Base-by-base conservation (phyloP, 225 moss, liverwort and hornwort genomes). In the Marchantia paleacea region DNA sequence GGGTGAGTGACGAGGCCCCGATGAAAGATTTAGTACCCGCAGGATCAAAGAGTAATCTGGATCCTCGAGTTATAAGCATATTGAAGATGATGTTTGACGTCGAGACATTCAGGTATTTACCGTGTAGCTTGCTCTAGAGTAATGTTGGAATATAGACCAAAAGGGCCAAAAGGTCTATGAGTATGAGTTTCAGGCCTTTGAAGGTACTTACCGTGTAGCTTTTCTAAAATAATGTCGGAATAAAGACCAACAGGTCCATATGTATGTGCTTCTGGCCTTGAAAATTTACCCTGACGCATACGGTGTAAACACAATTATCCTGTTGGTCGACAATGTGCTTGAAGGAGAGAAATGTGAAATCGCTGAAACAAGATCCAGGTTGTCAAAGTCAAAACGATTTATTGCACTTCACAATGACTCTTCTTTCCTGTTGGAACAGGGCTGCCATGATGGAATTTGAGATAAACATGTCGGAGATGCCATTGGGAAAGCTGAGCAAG, bases 381-480 rank as follows among this genome's bases (percentile, higher is more conserved):
- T 58, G 58, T 58, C 18, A 58, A 16, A 25, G 28, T 25, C 52
- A 14, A 11, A 49, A 54, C 39, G n/a, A 13, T 51, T 50, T 30
- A 70, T 8, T 47, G 70, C 14, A 16, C 12, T 12, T 26, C 20
- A 25, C 12, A 68, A 4, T 68, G 68, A 70, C 25, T 75, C 53
- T 47, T 53, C 29, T 53, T 75, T 75, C 16, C 39, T 70, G 74
- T 13, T 75, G 29, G 6, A 58, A 1, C 51, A 99, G 99, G 85
- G 91, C 95, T 86, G 93, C 95, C 52, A 87, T 99, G 90, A 94
- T 89, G 92, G 95, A 99, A 68, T 95, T 95, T 74, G 95, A 99
- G 86, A 99, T 99, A 66, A 94, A 95, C 71, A 89, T 90, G 88
- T 86, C 91, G 49, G 99, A 99, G 80, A 99, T 99, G 99, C 99